phyloP scores from a whole-genome alignment of 176 grass and related monocot genomes.

The Coix lacrymajobi region DNA sequence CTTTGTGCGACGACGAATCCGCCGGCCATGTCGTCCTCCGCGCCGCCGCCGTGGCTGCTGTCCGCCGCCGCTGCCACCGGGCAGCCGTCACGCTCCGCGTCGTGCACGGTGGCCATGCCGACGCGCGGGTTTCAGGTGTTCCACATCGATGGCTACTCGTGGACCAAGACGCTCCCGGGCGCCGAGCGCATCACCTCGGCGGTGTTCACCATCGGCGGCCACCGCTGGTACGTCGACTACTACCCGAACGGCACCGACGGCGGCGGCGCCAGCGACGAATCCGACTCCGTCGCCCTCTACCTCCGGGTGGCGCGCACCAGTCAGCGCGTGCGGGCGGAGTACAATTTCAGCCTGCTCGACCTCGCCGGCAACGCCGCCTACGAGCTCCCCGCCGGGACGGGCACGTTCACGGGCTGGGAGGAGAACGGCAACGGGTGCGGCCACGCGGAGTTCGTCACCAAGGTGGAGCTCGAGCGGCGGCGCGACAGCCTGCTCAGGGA shows the following conservation, averaged over 20 bases:
- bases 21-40: neutral
- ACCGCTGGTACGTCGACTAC: neutral
- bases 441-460: neutral
- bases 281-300: neutral
- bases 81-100: neutral
- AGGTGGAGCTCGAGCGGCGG: neutral
- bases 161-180: neutral
- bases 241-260: neutral
- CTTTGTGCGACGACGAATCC: too few relatives aligned
- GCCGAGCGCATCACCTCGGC: neutral
- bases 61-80: neutral
- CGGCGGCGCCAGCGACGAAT: too few relatives aligned
- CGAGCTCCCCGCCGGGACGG: neutral
- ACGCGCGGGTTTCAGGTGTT: neutral
- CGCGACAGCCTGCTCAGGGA: neutral
- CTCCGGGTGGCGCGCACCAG: neutral
- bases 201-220: neutral
- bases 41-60: neutral
- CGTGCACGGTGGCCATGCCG: neutral
- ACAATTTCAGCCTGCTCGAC: neutral
- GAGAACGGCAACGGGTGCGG: neutral
- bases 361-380: neutral
- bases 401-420: neutral
- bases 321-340: neutral
- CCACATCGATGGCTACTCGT: constrained; percentile 12